Base-by-base conservation (phyloP, 2,329 filamentous ascomycete species). In the Pestalotiopsis sp. region DNA sequence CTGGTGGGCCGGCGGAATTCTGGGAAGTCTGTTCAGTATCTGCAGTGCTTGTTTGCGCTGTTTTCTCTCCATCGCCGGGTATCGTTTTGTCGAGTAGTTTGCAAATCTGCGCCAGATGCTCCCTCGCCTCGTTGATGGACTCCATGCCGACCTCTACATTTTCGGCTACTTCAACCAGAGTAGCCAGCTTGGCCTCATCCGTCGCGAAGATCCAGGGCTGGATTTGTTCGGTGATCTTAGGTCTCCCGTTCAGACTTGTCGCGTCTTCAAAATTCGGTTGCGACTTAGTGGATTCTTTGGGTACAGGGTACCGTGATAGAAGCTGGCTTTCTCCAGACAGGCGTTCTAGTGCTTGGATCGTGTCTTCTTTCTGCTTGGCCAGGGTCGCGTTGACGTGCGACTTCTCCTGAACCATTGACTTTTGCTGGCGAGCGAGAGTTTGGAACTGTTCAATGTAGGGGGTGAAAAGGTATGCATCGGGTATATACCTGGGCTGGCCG, bases 271-370 rank as follows among this genome's bases (percentile, higher is more conserved):
- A 81, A 57, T 82, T 82, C n/a, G 79, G 78, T 25, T 80, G 78
- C 17, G 77, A 73, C 56, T 69, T 68, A 78, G 80, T 6, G 69
- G 68, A 2, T 76, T 75, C 23, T 75, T 77, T 69, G 3, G 83
- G 81, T 72, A 82, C 78, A 0, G 87, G 84, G 70, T 89, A 83
- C 9, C 81, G 79, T 1, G 85, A 85, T 13, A 92, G 82, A 17
- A 92, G 79, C 71, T 90, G 88, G 73, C 89, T 91, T 74, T 91
- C 89, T 63, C 91, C 86, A 12, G 85, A 83, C 2, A 91, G 80
- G 68, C 85, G 87, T 63, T 84, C 83, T 7, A 91, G 79, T 1
- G 80, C 75, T 75, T 87, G 84, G 66, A 81, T 80, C 14, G 82
- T 82, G 12, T 88, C 85, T 69, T 85, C 85, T 25, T 82, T 80